Evolutionary conservation across 371 early-diverging fungal genomes (phyloP).

Genomic region (Lichtheimia corymbifera): DNA sequence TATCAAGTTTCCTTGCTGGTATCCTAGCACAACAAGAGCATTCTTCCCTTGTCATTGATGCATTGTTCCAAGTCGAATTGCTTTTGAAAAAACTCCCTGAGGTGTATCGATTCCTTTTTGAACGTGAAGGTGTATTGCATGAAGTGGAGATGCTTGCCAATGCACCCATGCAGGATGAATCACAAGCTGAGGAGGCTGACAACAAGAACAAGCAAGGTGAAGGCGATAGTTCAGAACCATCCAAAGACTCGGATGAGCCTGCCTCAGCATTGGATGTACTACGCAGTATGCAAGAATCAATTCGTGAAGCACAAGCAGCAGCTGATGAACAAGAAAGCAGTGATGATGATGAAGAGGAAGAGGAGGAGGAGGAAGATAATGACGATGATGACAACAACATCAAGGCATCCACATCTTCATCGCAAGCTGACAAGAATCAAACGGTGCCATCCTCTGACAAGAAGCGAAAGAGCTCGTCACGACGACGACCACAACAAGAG

Average conservation of each 20-base stretch:
- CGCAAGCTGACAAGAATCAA: background rate
- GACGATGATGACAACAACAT: too few relatives aligned
- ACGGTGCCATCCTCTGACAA: background rate
- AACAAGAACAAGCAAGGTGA: constrained; percentile 5
- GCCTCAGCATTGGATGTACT: background rate
- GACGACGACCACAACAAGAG: background rate
- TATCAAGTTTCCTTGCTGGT: constrained; percentile 65
- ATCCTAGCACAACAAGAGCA: constrained; percentile 62
- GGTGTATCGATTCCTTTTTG: constrained; percentile 54
- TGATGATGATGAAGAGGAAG: constrained; percentile 14
- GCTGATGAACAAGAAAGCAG: constrained; percentile 7
- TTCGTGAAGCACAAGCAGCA: constrained; percentile 1
- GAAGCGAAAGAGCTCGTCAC: background rate
- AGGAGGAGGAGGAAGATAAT: constrained; percentile 17
- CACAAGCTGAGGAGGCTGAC: constrained; percentile 3
- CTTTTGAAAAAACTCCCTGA: constrained; percentile 59
- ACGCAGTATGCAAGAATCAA: constrained; percentile 12
- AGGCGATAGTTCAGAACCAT: constrained; percentile 1
- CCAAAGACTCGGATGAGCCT: background rate
- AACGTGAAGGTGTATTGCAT: constrained; percentile 66
- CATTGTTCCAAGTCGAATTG: constrained; percentile 58
- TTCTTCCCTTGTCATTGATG: constrained; percentile 53
- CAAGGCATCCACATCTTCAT: constrained; percentile 11
- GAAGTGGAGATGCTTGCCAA: constrained; percentile 55
- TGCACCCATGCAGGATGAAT: constrained; percentile 16